These are phyloP conservation scores for Russula sp. DNA, from an alignment of 768 basidiomycete genomes.

Conservation along the genomic window DNA sequence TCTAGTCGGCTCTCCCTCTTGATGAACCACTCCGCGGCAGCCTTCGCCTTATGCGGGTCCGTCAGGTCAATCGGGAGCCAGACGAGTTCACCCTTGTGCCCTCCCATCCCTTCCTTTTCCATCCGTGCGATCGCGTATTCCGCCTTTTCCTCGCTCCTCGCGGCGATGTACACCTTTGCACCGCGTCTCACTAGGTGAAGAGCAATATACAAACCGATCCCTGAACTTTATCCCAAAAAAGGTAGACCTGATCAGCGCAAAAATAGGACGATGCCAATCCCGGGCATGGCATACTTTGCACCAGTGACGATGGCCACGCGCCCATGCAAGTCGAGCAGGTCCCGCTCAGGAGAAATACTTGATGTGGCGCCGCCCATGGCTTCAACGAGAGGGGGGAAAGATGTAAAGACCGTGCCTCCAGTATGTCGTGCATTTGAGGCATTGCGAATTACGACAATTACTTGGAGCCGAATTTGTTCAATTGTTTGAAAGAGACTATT, in stretches of 20 bases:
- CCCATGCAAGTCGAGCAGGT: conserved; percentile 47
- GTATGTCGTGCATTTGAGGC: background rate
- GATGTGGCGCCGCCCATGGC: conserved; percentile 23
- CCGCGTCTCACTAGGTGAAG: conserved; percentile 41
- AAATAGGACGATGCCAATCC: background rate
- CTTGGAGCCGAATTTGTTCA: background rate
- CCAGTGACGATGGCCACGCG: conserved; percentile 51
- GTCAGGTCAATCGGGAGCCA: conserved; percentile 43
- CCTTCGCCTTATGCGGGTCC: conserved; percentile 39
- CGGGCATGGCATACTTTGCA: conserved; percentile 41
- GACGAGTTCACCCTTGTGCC: conserved; percentile 37
- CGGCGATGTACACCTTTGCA: conserved; percentile 44
- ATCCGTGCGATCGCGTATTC: conserved; percentile 38
- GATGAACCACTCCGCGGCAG: conserved; percentile 41
- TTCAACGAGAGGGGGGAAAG: background rate
- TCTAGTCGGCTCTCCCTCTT: conserved; percentile 44
- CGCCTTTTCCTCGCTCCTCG: conserved; percentile 38
- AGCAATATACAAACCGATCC: conserved; percentile 27
- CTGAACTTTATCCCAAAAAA: conserved; percentile 13
- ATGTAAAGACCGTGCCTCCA: background rate
- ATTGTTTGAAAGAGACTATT: background rate
- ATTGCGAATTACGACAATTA: conserved; percentile 1
- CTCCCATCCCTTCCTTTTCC: conserved; percentile 35
- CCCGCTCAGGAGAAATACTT: conserved; percentile 36
- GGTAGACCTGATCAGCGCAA: background rate